Evolutionary conservation across 2,329 filamentous ascomycete genomes (phyloP).

Genomic region (Fusarium albidum): DNA sequence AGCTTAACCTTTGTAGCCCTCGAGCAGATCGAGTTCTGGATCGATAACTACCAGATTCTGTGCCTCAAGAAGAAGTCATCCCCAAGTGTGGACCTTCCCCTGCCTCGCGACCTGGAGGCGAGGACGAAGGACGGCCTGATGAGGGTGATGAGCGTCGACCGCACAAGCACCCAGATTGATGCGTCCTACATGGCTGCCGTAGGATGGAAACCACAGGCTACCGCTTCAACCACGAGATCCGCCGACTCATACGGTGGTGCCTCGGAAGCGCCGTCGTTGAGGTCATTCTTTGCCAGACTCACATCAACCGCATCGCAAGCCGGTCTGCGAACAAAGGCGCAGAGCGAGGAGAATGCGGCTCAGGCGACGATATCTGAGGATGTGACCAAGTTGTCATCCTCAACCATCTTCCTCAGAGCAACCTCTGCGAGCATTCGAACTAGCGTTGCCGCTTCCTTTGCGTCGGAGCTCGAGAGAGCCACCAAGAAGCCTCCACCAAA

Average conservation of each 20-base stretch:
- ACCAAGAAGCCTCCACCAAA: conserved; percentile 98
- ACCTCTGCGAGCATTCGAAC: conserved; percentile 86
- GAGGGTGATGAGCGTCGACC: conserved; percentile 81
- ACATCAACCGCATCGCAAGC: conserved; percentile 64
- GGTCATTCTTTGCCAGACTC: conserved; percentile 83
- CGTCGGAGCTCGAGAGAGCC: conserved; percentile 88
- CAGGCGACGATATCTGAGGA: conserved; percentile 75
- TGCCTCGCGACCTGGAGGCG: conserved; percentile 82
- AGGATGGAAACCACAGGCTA: conserved; percentile 75
- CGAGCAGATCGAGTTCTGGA: conserved; percentile 85
- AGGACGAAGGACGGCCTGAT: conserved; percentile 88
- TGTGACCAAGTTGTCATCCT: conserved; percentile 72
- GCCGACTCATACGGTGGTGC: conserved; percentile 60
- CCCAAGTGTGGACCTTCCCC: conserved; percentile 73
- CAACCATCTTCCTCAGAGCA: conserved; percentile 87
- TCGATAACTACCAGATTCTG: conserved; percentile 86
- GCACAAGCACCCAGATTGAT: conserved; percentile 91
- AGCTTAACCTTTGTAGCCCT: conserved; percentile 96
- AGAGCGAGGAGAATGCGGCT: conserved; percentile 68
- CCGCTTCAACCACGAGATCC: conserved; percentile 50
- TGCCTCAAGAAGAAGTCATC: conserved; percentile 85
- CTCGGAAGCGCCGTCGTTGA: conserved; percentile 66
- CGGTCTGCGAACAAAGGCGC: conserved; percentile 60
- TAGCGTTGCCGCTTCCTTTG: conserved; percentile 74
- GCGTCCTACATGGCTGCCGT: conserved; percentile 88